Evolutionary conservation across 805 yeast species (phyloP), one percentile per base, ranked within the genome.

Genomic region (Ogataea zsoltii): DNA sequence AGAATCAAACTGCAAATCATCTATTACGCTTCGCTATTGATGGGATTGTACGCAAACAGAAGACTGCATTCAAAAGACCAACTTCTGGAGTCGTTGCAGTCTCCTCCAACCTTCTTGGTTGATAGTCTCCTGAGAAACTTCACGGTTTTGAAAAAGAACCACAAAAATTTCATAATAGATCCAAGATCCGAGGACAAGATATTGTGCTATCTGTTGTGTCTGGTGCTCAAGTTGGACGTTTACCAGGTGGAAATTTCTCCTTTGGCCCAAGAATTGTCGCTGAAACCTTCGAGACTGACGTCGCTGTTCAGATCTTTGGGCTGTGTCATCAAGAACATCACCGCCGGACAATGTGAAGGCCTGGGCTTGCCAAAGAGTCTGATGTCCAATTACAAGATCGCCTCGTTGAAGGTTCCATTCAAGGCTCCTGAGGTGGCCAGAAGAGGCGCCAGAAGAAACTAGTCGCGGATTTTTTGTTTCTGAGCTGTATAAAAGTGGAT

Each of bases 141-240:
- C 66, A 78, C 97, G 12, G 77, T 83, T 23, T 60, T 76, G 25
- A 82, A 79, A 64, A 70, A 86, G n/a, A 85, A 83, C 61, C 89
- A 84, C 51, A 78, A 83, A 55, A 76, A 84, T n/a, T 92, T 79
- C 63, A 72, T 78, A 50, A 79, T 94, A 49, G 97, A 94, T 61
- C 97, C 98, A 33, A 84, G 80, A 57, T 79, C 81, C 60, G 96
- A 89, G 65, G 96, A 89, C 68, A 89, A 85, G 67, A 72, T 94
- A 39, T 71, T 94, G 54, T 86, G 96, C 66, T 85, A 80, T 67
- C 71, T 90, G 38, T 70, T 94, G 49, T 86, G 85, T 5, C 67
- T 85, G 33, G 74, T 86, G 32, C 70, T 94, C 61, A 92, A 85
- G 63, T 73, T 91, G 45, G 88, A 88, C 63, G 82, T 79, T 49